Conservation (phyloP, 108 stramenopile genomes). For the Nitzschia inconspicua region DNA sequence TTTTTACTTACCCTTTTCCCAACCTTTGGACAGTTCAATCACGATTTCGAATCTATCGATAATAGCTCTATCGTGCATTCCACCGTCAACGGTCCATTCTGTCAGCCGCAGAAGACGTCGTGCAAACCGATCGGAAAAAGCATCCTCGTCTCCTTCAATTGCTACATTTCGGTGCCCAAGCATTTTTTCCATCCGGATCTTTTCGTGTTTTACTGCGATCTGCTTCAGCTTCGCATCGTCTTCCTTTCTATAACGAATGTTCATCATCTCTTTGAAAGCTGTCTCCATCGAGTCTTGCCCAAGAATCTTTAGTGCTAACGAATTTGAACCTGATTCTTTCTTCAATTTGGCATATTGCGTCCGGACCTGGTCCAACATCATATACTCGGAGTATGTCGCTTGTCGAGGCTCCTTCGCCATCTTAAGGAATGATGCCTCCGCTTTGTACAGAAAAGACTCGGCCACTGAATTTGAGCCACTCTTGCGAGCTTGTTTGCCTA, state of each 20-base stretch:
- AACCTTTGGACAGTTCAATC: conserved; percentile 57
- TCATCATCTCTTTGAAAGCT: conserved; percentile 20
- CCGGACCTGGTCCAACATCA: conserved; percentile 42
- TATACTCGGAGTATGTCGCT: too few relatives aligned
- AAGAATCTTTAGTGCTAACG: conserved; percentile 62
- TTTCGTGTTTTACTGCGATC: conserved; percentile 20
- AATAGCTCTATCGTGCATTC: conserved; percentile 70
- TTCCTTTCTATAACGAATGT: background rate
- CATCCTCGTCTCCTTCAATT: conserved; percentile 1
- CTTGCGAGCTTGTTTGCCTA: conserved; percentile 74
- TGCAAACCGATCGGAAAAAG: conserved; percentile 34
- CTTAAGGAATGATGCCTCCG: conserved; percentile 43
- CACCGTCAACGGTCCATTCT: conserved; percentile 74
- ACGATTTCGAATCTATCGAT: conserved; percentile 60
- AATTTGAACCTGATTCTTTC: conserved; percentile 52
- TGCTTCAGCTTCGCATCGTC: conserved; percentile 5
- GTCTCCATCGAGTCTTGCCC: conserved; percentile 40
- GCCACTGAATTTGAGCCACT: conserved; percentile 51
- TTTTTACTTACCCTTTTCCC: conserved; percentile 79
- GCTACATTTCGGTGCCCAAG: background rate
- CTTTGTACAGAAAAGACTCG: conserved; percentile 60
- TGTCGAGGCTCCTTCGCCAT: conserved; percentile 15
- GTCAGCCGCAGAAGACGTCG: conserved; percentile 62
- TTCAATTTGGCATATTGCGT: conserved; percentile 82
- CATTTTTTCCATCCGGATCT: background rate